Conservation (phyloP, 805 yeast genomes). For the Cyberlindnera amylophila region DNA sequence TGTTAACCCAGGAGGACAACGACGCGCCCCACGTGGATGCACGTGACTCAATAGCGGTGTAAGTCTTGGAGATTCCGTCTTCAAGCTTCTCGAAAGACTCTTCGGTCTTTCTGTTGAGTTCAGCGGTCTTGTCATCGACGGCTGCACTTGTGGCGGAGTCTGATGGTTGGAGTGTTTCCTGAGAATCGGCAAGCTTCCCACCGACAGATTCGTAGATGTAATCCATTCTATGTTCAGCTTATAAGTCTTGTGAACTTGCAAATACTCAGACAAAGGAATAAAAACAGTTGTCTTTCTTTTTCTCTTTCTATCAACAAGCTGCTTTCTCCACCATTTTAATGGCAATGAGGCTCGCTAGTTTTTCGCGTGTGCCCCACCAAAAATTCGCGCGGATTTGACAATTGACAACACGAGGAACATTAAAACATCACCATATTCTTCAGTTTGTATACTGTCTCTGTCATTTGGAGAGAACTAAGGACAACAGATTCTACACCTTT, state of each 20-base stretch:
- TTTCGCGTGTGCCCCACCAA: no score
- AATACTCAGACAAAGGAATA: no score
- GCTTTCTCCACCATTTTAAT: no score
- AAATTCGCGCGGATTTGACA: no score
- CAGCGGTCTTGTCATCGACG: conserved; percentile 14
- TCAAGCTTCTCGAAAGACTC: conserved; percentile 49
- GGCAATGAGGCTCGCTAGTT: no score
- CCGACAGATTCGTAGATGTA: conserved; percentile 18
- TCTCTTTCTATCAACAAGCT: no score
- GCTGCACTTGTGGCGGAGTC: conserved; percentile 6
- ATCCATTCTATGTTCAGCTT: no score
- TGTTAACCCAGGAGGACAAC: conserved; percentile 31
- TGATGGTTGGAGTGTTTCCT: conserved; percentile 19
- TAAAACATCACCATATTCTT: neutral
- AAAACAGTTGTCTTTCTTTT: no score
- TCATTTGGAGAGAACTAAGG: no score
- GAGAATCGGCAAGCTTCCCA: conserved; percentile 17
- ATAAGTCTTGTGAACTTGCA: no score
- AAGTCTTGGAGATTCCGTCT: conserved; percentile 48
- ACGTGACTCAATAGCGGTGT: conserved; percentile 40
- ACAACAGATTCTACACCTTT: no score
- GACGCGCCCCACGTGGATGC: conserved; percentile 34
- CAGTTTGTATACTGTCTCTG: no score
- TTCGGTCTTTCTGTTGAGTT: conserved; percentile 46
- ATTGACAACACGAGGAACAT: neutral